These are phyloP conservation scores for Leishmania guyanensis DNA, from an alignment of 208 protist species.

Conservation along the genomic window DNA sequence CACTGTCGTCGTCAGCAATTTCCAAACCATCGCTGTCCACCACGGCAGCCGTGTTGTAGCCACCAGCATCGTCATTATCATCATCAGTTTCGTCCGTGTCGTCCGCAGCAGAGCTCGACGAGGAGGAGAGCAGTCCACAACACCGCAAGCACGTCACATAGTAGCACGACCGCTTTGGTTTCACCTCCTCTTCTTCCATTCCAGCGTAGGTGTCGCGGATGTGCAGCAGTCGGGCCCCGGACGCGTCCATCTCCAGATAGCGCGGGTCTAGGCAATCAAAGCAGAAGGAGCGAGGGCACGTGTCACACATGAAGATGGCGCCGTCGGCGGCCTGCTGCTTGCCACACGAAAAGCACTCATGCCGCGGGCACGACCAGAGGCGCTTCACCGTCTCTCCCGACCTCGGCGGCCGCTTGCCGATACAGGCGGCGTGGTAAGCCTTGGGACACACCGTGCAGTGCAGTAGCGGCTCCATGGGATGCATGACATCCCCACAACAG, in stretches of 20 bases:
- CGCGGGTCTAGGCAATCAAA: constrained; percentile 86
- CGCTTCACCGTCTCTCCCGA: constrained; percentile 39
- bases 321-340: constrained; percentile 66
- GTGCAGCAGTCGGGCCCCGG: constrained; percentile 56
- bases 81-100: constrained; percentile 17
- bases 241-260: constrained; percentile 75
- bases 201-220: constrained; percentile 64
- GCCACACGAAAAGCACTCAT: constrained; percentile 64
- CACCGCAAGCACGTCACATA: constrained; percentile 86
- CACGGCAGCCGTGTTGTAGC: background rate
- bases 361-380: constrained; percentile 76
- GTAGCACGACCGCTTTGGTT: constrained; percentile 64
- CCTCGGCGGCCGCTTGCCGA: constrained; percentile 46
- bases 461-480: constrained; percentile 76
- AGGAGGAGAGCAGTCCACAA: constrained; percentile 67
- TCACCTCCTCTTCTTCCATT: constrained; percentile 75
- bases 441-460: constrained; percentile 84
- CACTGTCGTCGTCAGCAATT: constrained; percentile 7
- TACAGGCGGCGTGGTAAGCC: constrained; percentile 81
- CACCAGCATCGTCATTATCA: constrained; percentile 12
- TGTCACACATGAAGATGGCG: constrained; percentile 84
- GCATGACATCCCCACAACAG: constrained; percentile 78
- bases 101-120: constrained; percentile 25
- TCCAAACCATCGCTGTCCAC: constrained; percentile 13
- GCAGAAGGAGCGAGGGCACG: constrained; percentile 81